Evolutionary conservation across 2,329 filamentous ascomycete species (phyloP).

Genomic region (Aureobasidium lini): DNA sequence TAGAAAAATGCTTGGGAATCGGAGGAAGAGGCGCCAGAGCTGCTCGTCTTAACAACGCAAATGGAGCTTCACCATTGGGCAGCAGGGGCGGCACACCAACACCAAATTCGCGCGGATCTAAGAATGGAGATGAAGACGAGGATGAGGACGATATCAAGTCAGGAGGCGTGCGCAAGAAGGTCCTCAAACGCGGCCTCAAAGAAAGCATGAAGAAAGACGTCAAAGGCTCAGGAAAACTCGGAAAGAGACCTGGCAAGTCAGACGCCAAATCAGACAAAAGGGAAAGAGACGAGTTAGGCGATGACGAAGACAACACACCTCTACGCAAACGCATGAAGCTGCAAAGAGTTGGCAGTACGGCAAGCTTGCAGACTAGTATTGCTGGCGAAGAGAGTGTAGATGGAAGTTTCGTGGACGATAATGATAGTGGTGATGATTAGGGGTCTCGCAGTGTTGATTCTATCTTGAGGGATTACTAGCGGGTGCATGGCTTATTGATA

Average conservation of each 20-base stretch:
- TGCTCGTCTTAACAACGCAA: conserved; percentile 33
- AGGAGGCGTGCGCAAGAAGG: conserved; percentile 28
- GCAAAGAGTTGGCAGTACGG: conserved; percentile 27
- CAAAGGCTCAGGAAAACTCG: conserved; percentile 22
- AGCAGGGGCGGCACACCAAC: conserved; percentile 28
- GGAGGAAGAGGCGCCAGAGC: conserved; percentile 47
- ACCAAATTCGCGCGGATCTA: conserved; percentile 19
- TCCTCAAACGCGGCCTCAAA: conserved; percentile 33
- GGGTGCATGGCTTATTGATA: conserved; percentile 1
- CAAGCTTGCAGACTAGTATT: conserved; percentile 24
- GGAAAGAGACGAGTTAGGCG: conserved; percentile 28
- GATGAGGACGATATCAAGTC: conserved; percentile 24
- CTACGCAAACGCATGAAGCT: conserved; percentile 32
- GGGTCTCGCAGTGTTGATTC: background rate
- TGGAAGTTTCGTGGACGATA: conserved; percentile 28
- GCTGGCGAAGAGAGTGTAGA: conserved; percentile 28
- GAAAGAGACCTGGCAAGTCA: conserved; percentile 21
- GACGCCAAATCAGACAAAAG: conserved; percentile 24
- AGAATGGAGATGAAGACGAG: conserved; percentile 21
- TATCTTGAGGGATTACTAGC: background rate
- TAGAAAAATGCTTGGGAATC: conserved; percentile 54
- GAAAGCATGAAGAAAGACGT: conserved; percentile 39
- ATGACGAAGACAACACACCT: conserved; percentile 23
- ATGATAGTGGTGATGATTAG: conserved; percentile 25
- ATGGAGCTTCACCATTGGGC: conserved; percentile 21